Base-by-base conservation (phyloP, 129 eudicot species). In the Pittosporum tobira region DNA sequence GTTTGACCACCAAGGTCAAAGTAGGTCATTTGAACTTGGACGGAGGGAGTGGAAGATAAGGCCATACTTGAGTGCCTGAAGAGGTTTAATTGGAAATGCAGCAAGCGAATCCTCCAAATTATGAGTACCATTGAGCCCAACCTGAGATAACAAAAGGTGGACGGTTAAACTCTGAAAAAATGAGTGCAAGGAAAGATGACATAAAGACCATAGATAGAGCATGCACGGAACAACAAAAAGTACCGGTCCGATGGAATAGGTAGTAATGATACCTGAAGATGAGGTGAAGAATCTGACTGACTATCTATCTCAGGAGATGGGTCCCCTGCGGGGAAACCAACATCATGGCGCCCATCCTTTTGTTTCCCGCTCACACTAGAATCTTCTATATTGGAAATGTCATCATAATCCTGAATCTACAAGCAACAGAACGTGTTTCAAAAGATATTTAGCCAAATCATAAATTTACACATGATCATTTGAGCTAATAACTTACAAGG, bases 21-120 rank as follows among this genome's bases (percentile, higher is more conserved):
- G n/a, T n/a, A n/a, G n/a, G n/a, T n/a, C n/a, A n/a, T n/a, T n/a
- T n/a, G n/a, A n/a, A n/a, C n/a, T n/a, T 50, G 23, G 12, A 30
- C 3, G 51, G 26, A 63, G 38, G 10, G 11, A 48, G 50, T 31
- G 70, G 59, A 52, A 49, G 15, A 24, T 61, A 67, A 31, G 43
- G 31, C 23, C 73, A 57, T 85, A 90, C 98, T 90, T 90, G 72
- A 90, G 95, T 36, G 98, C 98, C 75, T 83, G 94, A 34, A 90
- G 79, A 63, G 98, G 94, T 73, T 90, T 88, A 45, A 85, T 80
- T 62, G 98, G 98, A 76, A 90, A 90, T 29, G 87, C 69, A 71
- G 87, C 94, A 64, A 90, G 80, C 1, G 98, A 80, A 66, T 61
- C 72, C 74, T 86, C 98, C 89, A 90, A 55, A 53, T 68, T 76